These are phyloP conservation scores for Hamamelis virginiana DNA, from an alignment of 164 flowering plant genomes.

Conservation along the genomic window DNA sequence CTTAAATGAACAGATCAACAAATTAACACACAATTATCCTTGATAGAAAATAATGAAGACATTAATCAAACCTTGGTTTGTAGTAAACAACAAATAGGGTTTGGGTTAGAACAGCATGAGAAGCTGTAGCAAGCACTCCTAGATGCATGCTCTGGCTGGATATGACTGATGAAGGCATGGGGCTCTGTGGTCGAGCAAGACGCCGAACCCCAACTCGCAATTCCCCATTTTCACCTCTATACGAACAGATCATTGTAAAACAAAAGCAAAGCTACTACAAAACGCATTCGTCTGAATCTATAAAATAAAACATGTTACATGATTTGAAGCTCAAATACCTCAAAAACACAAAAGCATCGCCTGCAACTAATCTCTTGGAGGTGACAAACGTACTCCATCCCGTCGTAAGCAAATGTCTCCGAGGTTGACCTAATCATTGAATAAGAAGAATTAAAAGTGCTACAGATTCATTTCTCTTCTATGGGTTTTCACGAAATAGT, in stretches of 20 bases:
- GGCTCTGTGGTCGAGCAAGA: slow-evolving; percentile 50
- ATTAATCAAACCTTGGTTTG: slow-evolving; percentile 55
- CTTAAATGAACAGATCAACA: background rate
- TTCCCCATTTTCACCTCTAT: slow-evolving; percentile 56
- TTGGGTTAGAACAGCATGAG: slow-evolving; percentile 57
- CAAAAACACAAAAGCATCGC: slow-evolving; percentile 70
- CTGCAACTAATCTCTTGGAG: slow-evolving; percentile 64
- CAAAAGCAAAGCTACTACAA: background rate
- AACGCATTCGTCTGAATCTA: background rate
- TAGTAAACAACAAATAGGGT: slow-evolving; percentile 59
- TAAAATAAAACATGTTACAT: background rate
- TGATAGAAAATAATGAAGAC: background rate
- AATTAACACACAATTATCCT: background rate
- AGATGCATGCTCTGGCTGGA: slow-evolving; percentile 79
- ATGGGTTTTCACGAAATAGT: background rate
- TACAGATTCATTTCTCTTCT: background rate
- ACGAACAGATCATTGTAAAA: background rate
- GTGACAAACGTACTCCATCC: slow-evolving; percentile 81
- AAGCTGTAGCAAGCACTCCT: slow-evolving; percentile 75
- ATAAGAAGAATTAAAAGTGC: background rate
- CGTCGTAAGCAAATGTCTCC: slow-evolving; percentile 69
- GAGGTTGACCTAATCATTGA: slow-evolving; percentile 53
- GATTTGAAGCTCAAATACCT: slow-evolving; percentile 31
- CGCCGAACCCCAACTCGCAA: slow-evolving; percentile 67
- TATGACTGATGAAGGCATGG: slow-evolving; percentile 67